A percentile compares a stretch with the other conserved stretches of the same genome.
phyloP scores from a whole-genome alignment of 805 yeast genomes.

The Candida lessepsii region DNA sequence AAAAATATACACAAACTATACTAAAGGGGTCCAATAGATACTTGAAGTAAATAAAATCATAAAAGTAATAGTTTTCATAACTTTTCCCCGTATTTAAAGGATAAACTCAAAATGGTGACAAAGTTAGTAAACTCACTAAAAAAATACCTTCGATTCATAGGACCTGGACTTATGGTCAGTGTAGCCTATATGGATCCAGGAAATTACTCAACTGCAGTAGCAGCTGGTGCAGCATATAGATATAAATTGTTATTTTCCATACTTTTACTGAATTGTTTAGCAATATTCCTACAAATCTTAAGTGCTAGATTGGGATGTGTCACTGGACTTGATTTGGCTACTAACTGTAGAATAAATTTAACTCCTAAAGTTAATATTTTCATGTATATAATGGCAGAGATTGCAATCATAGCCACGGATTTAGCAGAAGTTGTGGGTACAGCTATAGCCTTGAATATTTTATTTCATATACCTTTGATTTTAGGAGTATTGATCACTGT shows the following conservation, averaged over 20 bases:
- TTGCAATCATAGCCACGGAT: slow-evolving; percentile 90
- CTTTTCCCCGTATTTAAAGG: no score
- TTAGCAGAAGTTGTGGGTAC: slow-evolving; percentile 94
- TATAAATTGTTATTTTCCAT: slow-evolving; percentile 72
- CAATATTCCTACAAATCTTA: slow-evolving; percentile 76
- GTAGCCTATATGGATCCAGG: slow-evolving; percentile 97
- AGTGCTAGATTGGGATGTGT: slow-evolving; percentile 87
- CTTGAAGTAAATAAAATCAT: no score
- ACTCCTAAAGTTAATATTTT: slow-evolving; percentile 63
- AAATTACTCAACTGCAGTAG: slow-evolving; percentile 84
- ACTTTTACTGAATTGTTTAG: slow-evolving; percentile 76
- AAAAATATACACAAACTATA: no score
- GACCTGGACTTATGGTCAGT: slow-evolving; percentile 85
- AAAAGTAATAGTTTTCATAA: no score
- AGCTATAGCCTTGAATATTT: slow-evolving; percentile 77
- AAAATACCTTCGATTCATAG: slow-evolving; percentile 49
- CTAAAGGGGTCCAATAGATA: no score
- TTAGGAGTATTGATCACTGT: slow-evolving; percentile 79
- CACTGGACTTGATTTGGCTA: slow-evolving; percentile 85
- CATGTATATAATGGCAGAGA: slow-evolving; percentile 71
- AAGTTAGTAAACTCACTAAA: slow-evolving; percentile 8
- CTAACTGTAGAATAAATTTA: slow-evolving; percentile 72
- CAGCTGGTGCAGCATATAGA: slow-evolving; percentile 80
- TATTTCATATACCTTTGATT: slow-evolving; percentile 70
- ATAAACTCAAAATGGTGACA: slow-evolving; percentile 1